Percentiles rank a stretch among this genome's conserved stretches.
Evolutionary conservation across 2,329 filamentous ascomycete genomes (phyloP).

Genomic region (Ustilaginoidea virens): DNA sequence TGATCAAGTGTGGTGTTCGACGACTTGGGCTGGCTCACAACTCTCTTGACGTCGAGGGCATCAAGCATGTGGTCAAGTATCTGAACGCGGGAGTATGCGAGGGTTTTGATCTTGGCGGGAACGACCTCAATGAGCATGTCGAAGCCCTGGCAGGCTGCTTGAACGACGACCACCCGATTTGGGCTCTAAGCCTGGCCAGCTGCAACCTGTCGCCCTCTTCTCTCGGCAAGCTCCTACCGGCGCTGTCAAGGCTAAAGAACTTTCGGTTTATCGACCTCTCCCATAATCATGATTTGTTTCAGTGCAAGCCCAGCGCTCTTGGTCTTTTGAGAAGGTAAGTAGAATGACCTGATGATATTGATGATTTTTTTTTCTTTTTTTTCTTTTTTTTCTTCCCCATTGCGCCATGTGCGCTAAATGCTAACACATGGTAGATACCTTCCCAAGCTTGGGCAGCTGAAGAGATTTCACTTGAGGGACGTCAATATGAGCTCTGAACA

Average conservation of each 20-base stretch:
- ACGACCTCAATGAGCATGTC: conserved; percentile 47
- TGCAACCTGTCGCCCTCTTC: conserved; percentile 65
- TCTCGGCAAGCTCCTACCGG: conserved; percentile 60
- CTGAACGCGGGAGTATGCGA: conserved; percentile 64
- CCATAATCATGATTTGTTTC: conserved; percentile 72
- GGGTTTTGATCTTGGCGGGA: conserved; percentile 78
- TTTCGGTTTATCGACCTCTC: conserved; percentile 87
- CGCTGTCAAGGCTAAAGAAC: conserved; percentile 50
- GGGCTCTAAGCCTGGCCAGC: conserved; percentile 72
- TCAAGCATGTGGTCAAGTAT: conserved; percentile 64
- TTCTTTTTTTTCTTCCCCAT: too few relatives aligned
- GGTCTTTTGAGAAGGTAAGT: conserved; percentile 56
- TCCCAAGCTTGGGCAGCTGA: conserved; percentile 61
- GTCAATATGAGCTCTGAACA: conserved; percentile 76
- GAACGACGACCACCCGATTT: conserved; percentile 43
- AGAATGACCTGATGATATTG: too few relatives aligned
- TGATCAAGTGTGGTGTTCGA: conserved; percentile 61
- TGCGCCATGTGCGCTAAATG: too few relatives aligned
- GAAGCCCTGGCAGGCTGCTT: conserved; percentile 36
- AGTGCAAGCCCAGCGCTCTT: conserved; percentile 56
- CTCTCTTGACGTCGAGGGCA: conserved; percentile 53
- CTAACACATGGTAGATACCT: conserved; percentile 3
- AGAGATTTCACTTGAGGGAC: conserved; percentile 74
- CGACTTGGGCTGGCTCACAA: conserved; percentile 77
- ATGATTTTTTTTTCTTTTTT: too few relatives aligned